These are phyloP conservation scores for Diplodia scrobiculata DNA, from an alignment of 2,329 filamentous ascomycete species.

Conservation along the genomic window DNA sequence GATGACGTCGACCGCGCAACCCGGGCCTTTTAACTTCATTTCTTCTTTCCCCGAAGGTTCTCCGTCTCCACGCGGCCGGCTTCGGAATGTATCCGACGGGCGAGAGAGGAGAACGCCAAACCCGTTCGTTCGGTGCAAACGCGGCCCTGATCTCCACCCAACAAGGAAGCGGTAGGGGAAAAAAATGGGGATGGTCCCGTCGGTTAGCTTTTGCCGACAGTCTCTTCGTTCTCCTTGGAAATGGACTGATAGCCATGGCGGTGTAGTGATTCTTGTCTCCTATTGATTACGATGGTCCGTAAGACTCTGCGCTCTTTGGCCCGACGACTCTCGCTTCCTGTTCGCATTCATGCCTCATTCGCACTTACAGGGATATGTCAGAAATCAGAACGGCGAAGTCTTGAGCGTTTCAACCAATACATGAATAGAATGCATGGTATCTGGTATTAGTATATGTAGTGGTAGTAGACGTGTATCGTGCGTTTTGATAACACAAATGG, in stretches of 20 bases:
- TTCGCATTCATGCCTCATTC: not conserved
- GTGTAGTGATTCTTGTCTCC: not conserved
- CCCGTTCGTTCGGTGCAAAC: not conserved
- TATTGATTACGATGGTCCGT: not conserved
- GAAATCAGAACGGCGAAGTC: not conserved
- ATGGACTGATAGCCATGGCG: not conserved
- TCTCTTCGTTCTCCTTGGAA: not conserved
- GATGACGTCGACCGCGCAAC: not conserved
- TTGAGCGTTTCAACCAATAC: not conserved
- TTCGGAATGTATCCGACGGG: not conserved
- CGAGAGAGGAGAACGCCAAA: not conserved
- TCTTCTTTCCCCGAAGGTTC: not conserved
- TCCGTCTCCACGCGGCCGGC: not conserved
- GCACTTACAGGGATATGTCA: not conserved
- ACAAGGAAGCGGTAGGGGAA: not conserved
- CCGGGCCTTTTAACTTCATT: not conserved
- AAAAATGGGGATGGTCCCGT: not conserved
- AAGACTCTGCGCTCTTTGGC: not conserved
- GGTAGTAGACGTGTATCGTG: not conserved
- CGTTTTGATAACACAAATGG: not conserved
- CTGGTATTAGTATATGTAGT: not conserved
- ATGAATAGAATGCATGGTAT: not conserved
- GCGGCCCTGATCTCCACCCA: not conserved
- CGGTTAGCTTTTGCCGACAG: not conserved
- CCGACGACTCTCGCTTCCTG: not conserved